Evolutionary conservation across 2,329 filamentous ascomycete species (phyloP), one percentile per base, ranked within the genome.

Genomic region (Sclerotinia glacialis): DNA sequence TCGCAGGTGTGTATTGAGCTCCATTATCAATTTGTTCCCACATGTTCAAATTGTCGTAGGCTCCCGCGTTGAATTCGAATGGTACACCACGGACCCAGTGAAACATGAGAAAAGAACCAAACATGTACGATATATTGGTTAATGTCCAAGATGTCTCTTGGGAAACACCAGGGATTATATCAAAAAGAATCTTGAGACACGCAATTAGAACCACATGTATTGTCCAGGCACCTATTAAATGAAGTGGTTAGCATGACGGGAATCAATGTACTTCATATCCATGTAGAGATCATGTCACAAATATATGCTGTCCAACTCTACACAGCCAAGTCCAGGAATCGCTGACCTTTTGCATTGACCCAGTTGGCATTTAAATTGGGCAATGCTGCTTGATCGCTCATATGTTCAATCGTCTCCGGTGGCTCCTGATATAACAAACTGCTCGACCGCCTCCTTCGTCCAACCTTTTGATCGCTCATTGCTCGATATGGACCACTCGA

Each of bases 21-120:
- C 95, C 95, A 76, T 98, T 96, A 82, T 99, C 95, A 78, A 99
- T 99, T 81, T 99, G 95, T 82, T 99, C 95, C 95, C 95, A 99
- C 95, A 99, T 98, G 82, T 98, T 99, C 76, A 99, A 85, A 79
- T 99, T 98, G 83, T 99, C 95, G 79, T 98, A 99, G 73, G 95
- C 95, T 68, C 95, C 95, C 66, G 92, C 90, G 78, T 99, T 99
- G 85, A 99, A 99, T 79, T 99, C 95, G 77, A 99, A 99, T 7
- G 95, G 95, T 56, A 98, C 92, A 73, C 95, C 95, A 77, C 94
- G 92, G 73, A 99, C 95, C 84, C 92, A 97, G 81, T 99, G 95
- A 81, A 99, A 99, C 95, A 99, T 99, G 79, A 99, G 87, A 79
- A 98, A 99, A 52, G 94, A 97, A 75, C 93, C 93, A 76, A 95